These are phyloP conservation scores for Mucor irregularis DNA, from an alignment of 371 early-diverging fungal species.

Conservation along the genomic window DNA sequence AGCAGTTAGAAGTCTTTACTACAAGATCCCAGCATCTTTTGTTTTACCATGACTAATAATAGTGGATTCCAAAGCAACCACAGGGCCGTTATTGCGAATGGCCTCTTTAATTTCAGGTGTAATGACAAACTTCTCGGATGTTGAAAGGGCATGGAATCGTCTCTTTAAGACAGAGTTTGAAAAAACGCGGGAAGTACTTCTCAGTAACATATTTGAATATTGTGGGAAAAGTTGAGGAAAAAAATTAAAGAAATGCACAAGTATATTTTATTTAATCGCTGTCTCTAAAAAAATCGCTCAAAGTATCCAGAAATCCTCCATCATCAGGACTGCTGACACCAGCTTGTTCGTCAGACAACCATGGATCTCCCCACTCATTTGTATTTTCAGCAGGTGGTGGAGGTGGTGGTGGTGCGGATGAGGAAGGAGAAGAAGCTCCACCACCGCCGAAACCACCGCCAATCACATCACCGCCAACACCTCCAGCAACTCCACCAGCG, in stretches of 20 bases:
- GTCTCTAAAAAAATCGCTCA: conserved; percentile 28
- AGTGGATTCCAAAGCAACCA: conserved; percentile 93
- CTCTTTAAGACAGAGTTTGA: not conserved
- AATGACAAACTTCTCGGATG: conserved; percentile 17
- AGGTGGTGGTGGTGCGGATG: conserved; percentile 7
- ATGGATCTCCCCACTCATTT: conserved; percentile 39
- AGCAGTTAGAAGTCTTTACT: not conserved
- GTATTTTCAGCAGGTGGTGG: conserved; percentile 17
- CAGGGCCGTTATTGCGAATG: conserved; percentile 63
- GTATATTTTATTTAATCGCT: conserved; percentile 3
- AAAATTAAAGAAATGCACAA: not conserved
- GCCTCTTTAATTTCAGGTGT: conserved; percentile 59
- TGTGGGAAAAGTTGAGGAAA: not conserved
- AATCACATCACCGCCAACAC: not conserved
- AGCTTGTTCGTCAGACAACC: conserved; percentile 45
- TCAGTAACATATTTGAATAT: not conserved
- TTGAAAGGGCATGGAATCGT: conserved; percentile 11
- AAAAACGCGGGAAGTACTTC: not conserved
- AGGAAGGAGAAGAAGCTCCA: conserved; percentile 3
- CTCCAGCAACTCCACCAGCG: conserved; percentile 1
- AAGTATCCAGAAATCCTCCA: conserved; percentile 20
- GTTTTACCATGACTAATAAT: conserved; percentile 88
- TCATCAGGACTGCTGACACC: conserved; percentile 41
- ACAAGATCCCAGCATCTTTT: not conserved
- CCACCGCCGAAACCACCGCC: not conserved